These are phyloP conservation scores for Yarrowia sp. DNA, from an alignment of 805 yeast species.

Conservation along the genomic window DNA sequence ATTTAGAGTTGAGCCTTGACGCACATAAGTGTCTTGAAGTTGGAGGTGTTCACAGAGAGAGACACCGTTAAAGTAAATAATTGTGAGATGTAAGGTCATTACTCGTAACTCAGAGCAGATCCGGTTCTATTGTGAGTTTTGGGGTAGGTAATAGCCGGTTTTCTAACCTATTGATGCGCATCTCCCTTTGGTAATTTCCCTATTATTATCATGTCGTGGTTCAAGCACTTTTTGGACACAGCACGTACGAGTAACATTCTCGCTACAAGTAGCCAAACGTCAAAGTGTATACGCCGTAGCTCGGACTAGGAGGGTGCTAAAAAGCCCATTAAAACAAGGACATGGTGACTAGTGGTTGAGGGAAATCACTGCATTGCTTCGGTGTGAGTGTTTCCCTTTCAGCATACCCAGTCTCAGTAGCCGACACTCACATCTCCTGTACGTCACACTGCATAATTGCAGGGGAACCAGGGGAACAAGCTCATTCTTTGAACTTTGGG, in stretches of 20 bases:
- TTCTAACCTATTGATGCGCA: too few relatives aligned
- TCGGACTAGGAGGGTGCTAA: neutral
- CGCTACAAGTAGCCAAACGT: neutral
- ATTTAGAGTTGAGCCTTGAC: neutral
- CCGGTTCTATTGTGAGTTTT: too few relatives aligned
- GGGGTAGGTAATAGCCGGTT: too few relatives aligned
- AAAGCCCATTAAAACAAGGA: too few relatives aligned
- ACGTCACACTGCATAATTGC: conserved; percentile 19
- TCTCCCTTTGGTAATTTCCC: neutral
- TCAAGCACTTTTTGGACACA: too few relatives aligned
- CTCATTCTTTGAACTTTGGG: neutral
- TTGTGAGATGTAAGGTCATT: neutral
- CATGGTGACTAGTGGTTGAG: neutral
- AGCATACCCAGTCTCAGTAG: neutral
- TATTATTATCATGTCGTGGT: neutral
- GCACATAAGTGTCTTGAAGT: neutral
- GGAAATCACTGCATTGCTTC: neutral
- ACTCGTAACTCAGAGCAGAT: neutral
- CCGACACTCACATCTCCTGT: neutral
- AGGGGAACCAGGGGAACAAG: conserved; percentile 23
- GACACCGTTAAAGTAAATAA: neutral
- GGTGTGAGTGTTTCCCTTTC: neutral
- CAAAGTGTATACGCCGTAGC: neutral
- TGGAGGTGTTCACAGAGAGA: neutral
- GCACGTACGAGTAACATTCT: too few relatives aligned